These are phyloP conservation scores for Vitis hybrid DNA, from an alignment of 177 flowering plant genomes.

Conservation along the genomic window DNA sequence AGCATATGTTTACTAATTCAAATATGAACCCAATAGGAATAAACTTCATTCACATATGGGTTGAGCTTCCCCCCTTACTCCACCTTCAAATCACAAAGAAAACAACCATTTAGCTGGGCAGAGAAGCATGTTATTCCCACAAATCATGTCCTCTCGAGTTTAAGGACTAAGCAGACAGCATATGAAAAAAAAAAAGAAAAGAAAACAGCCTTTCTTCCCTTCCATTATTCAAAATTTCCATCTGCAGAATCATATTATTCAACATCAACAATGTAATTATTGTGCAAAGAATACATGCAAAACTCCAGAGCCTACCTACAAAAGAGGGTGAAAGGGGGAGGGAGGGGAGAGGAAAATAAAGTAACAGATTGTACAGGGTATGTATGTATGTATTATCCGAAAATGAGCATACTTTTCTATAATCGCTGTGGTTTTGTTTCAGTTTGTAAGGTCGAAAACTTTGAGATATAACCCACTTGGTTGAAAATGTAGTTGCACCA, in stretches of 20 bases:
- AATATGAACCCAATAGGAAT: too few species aligned
- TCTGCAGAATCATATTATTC: neutral
- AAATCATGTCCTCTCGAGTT: too few species aligned
- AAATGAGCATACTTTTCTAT: neutral
- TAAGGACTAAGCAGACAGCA: neutral
- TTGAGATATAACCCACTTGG: neutral
- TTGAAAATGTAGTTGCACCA: neutral
- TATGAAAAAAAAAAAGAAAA: neutral
- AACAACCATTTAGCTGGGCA: too few species aligned
- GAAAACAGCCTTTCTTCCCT: neutral
- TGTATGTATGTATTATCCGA: neutral
- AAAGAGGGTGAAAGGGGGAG: neutral
- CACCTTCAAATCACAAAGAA: too few species aligned
- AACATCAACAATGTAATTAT: neutral
- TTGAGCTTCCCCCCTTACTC: too few species aligned
- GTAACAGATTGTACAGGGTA: neutral
- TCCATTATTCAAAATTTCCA: neutral
- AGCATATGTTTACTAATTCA: too few species aligned
- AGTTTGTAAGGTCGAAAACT: neutral
- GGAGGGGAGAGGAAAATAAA: neutral
- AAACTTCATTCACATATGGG: too few species aligned
- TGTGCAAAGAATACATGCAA: neutral
- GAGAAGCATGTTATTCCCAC: too few species aligned
- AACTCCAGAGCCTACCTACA: neutral
- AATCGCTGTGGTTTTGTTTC: neutral